Base-by-base conservation (phyloP, 225 moss, liverwort and hornwort species). In the Climacium dendroides region DNA sequence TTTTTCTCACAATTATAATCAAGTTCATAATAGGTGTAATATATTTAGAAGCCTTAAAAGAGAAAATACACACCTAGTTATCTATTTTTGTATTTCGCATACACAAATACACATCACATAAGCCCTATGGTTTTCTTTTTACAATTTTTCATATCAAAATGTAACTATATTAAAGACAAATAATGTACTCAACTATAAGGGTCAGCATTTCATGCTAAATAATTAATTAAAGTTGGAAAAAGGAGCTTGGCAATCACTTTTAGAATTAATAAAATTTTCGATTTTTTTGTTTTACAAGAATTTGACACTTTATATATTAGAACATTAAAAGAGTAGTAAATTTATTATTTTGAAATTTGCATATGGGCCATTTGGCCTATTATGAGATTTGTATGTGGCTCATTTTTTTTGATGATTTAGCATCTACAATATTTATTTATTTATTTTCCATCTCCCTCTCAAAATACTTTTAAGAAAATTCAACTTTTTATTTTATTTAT, bases 181-280 rank as follows among this genome's bases (percentile, higher is more conserved):
- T 70, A 41, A 0, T 24, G 0, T 25, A 70, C 3, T 2, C 8
- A 5, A 4, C 43, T 15, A 70, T 41, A 2, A 41, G 4, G 0
- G 2, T 25, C 1, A 2, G 1, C 14, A 41, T 39, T 70, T 67
- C 8, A 70, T 70, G 8, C 3, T 1, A 1, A 70, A 34, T 39
- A 69, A 35, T 24, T 41, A 14, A 41, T 25, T 25, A 25, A 41
- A 25, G 4, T 69, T 26, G 5, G 7, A 5, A 25, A 67, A 26
- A 26, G 15, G 22, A 0, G 3, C 26, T 26, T 14, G 2, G 1
- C 0, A 43, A 0, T 43, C 0, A 1, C 9, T 43, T 71, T 2
- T 4, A 41, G 5, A 43, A 72, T 16, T 17, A 10, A 6, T 45
- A 1, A 26, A 28, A 5, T 0, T 2, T 43, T 43, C 0, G 3